Base-by-base conservation (phyloP, 192 early-diverging fungal genomes). In the Coemansia aciculifera region DNA sequence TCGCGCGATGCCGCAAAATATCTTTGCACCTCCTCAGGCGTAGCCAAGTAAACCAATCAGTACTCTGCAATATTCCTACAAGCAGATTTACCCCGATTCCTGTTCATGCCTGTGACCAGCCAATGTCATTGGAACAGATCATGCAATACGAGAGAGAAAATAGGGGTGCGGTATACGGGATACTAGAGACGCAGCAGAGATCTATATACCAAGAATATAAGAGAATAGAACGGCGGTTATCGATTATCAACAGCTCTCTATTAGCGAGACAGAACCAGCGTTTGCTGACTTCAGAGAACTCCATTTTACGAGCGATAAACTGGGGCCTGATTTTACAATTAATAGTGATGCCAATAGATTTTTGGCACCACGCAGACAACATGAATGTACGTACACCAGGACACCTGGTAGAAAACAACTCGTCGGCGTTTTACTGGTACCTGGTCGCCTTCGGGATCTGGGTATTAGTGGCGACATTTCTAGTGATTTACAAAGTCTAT, bases 1-100 rank as follows among this genome's bases (percentile, higher is more conserved):
- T 60, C 1, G 59, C 59, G 9, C 59, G 59, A 60, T 60, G 34
- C 21, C 59, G 59, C 36, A 60, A 60, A 60, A 39, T 60, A 2
- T 36, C 59, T 5, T 10, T 60, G 59, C 59, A 38, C 9, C 59
- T 60, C 11, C 21, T 60, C 17, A 34, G 59, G 12, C 59, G 36
- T 8, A 23, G 36, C 19, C 59, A 60, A 38, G 17, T 39, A 17
- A 60, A 60, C 21, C 59, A 60, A 7, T 38, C 19, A 10, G 37
- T 24, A 5, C 37, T 60, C 2, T 23, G 36, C 37, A 7, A 60
- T 23, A 21, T 60, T 1, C n/a, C 4, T 24, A 11, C 34, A 19
- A 10, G 36, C 5, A 60, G 38, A 8, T 17, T 15, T 5, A 3
- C 34, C 19, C 59, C 34, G 12, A 39, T 19, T 1, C n/a, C 32